Conservation (phyloP, 108 stramenopile genomes). For the Schizochytrium sp. region DNA sequence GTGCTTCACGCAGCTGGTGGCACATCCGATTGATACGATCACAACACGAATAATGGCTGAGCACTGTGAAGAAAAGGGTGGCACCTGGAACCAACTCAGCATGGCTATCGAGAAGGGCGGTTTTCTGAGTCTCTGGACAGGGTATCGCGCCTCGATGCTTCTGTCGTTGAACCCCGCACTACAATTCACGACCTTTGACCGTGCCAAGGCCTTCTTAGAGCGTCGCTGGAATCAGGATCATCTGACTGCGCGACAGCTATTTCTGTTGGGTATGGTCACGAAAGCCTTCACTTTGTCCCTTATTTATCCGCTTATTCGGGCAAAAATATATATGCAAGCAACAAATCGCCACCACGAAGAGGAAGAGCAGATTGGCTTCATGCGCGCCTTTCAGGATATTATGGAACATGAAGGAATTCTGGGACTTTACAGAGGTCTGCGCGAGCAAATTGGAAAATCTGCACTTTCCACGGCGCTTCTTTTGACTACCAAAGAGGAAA, state of each 20-base stretch:
- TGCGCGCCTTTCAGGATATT: not conserved
- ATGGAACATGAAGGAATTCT: not conserved
- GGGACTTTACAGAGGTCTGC: constrained; percentile 19
- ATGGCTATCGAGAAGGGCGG: not conserved
- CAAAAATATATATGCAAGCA: constrained; percentile 2
- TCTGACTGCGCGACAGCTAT: not conserved
- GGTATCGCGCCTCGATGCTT: constrained; percentile 11
- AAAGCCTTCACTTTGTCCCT: constrained; percentile 4
- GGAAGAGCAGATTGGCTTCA: not conserved
- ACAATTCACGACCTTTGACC: constrained; percentile 16
- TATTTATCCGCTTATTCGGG: constrained; percentile 10
- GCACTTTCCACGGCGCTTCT: constrained; percentile 11
- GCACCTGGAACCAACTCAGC: not conserved
- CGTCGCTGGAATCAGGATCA: not conserved
- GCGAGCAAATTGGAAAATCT: constrained; percentile 21
- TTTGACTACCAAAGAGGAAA: constrained; percentile 3
- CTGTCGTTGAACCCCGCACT: not conserved
- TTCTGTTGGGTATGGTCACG: not conserved
- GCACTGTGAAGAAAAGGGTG: not conserved
- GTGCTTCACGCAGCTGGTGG: constrained; percentile 33
- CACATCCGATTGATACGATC: constrained; percentile 30
- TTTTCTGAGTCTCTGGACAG: not conserved
- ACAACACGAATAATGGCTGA: constrained; percentile 26
- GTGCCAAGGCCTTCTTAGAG: not conserved
- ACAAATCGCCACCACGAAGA: not conserved